Base-by-base conservation (phyloP, 2,329 filamentous ascomycete genomes). In the Aspergillus aculeatus region DNA sequence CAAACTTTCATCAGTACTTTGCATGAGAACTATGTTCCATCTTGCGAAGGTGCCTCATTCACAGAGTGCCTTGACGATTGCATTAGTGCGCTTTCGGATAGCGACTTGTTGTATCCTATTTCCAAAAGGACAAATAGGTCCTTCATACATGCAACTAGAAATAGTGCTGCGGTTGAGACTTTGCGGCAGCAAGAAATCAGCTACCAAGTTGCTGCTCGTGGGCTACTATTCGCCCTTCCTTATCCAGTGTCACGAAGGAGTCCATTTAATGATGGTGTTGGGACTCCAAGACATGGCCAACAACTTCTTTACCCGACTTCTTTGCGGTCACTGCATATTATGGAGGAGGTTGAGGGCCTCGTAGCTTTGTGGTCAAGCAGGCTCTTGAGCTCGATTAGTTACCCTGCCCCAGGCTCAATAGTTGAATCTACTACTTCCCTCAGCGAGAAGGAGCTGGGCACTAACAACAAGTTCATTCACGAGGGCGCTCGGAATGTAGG, bases 221-320 rank as follows among this genome's bases (percentile, higher is more conserved):
- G 95, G 0, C 78, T 98, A 53, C 77, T 97, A 0, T 96, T 96
- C 72, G 88, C 87, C 10, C 82, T 99, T 2, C 95, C 95, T 1
- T 85, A 85, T 67, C 94, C 94, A 0, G 95, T 99, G 10, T 94
- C 91, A 72, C 84, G 81, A 73, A 80, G 67, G 70, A 74, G 69
- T 66, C 78, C 70, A 68, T 75, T 71, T 68, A 78, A 69, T 63
- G 66, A 60, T n/a, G 71, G 61, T 58, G 68, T 63, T 50, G 67
- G 66, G 60, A 70, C 57, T 61, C 69, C 56, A 55, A 73, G 81
- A 61, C 90, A 92, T 69, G 84, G 89, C 0, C 89, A 88, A 77
- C 93, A 90, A 70, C 96, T 99, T 91, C 96, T 93, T 66, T 99
- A 95, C 70, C 95, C 95, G 0, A 87, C 87, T 0, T 92, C 89